phyloP scores from a whole-genome alignment of 495 filamentous ascomycete species.

The Trichoderma reesei region DNA sequence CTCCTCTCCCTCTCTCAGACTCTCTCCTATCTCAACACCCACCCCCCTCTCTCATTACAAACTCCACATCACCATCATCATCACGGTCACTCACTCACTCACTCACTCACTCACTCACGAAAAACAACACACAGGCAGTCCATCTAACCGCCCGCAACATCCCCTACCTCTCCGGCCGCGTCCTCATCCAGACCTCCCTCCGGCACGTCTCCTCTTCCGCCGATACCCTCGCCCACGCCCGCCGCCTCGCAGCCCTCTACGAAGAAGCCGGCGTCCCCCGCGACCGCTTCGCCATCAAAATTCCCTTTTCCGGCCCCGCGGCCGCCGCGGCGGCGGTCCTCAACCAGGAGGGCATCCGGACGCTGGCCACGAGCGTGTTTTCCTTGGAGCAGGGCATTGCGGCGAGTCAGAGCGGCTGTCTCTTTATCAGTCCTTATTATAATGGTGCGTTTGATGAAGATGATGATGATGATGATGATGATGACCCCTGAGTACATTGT shows the following conservation, averaged over 20 bases:
- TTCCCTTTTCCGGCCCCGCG: not conserved
- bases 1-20: too few relatives aligned
- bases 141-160: not conserved
- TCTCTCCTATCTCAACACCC: too few relatives aligned
- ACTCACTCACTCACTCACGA: not conserved
- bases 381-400: constrained; percentile 4
- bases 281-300: constrained; percentile 7
- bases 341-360: not conserved
- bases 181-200: constrained; percentile 4
- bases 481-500: not conserved
- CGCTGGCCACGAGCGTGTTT: constrained; percentile 4
- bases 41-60: not conserved
- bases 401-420: not conserved
- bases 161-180: constrained; percentile 2
- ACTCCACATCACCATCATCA: too few relatives aligned
- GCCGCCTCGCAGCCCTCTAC: not conserved
- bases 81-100: not conserved
- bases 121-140: not conserved
- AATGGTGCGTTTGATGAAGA: not conserved
- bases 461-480: not conserved
- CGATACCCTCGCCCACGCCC: not conserved
- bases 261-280: not conserved
- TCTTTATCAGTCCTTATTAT: not conserved
- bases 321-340: not conserved
- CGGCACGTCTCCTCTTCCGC: not conserved